Conservation (phyloP, 805 yeast species). For the Zygosaccharomyces siamensis region DNA sequence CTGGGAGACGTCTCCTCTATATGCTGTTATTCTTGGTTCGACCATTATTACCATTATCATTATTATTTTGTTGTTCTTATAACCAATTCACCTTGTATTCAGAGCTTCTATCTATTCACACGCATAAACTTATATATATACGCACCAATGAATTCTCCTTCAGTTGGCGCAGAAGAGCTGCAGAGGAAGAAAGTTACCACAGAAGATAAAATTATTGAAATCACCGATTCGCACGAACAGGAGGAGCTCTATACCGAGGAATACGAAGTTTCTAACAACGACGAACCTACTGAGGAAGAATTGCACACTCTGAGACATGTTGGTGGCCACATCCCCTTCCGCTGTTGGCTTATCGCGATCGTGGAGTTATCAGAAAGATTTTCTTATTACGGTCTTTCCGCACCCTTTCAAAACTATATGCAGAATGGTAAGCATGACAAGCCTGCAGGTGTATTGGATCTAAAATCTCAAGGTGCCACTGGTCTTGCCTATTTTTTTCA, state of each 20-base stretch:
- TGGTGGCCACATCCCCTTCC: slow-evolving; percentile 44
- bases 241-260: neutral
- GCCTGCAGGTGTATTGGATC: slow-evolving; percentile 51
- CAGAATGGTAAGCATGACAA: slow-evolving; percentile 45
- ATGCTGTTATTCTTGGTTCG: too few species aligned
- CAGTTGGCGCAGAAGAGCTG: slow-evolving; percentile 4
- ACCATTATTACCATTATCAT: neutral
- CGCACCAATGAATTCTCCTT: neutral
- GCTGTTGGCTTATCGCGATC: slow-evolving; percentile 49
- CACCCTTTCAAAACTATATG: slow-evolving; percentile 77
- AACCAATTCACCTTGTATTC: too few species aligned
- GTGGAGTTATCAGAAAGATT: slow-evolving; percentile 81
- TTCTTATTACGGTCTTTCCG: slow-evolving; percentile 72
- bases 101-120: too few species aligned
- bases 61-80: too few species aligned
- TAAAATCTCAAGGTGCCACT: slow-evolving; percentile 60
- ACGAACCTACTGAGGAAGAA: slow-evolving; percentile 32
- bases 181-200: slow-evolving; percentile 27
- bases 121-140: too few species aligned
- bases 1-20: too few species aligned
- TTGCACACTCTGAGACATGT: slow-evolving; percentile 28
- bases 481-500: slow-evolving; percentile 71
- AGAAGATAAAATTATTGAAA: slow-evolving; percentile 5
- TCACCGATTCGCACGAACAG: neutral
- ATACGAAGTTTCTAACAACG: slow-evolving; percentile 5